Conservation (phyloP, 805 yeast species). For the Hanseniaspora jakobsenii region DNA sequence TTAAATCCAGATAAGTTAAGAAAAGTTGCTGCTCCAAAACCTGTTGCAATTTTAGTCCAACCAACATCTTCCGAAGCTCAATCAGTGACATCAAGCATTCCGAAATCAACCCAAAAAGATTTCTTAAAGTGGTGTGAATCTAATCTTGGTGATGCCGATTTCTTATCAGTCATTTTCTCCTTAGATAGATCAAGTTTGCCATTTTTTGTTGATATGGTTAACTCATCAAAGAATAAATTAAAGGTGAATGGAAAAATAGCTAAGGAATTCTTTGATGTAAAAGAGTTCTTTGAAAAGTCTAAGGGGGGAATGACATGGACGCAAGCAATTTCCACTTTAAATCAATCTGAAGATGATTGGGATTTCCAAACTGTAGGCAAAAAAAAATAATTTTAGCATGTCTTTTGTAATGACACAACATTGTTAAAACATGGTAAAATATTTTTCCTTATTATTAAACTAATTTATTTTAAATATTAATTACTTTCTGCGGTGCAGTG, state of each 20-base stretch:
- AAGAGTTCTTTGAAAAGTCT: conserved; percentile 54
- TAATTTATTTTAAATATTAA: no score
- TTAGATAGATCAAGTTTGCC: conserved; percentile 2
- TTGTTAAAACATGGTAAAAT: no score
- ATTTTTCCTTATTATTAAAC: no score
- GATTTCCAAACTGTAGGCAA: conserved; percentile 56
- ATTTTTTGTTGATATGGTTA: conserved; percentile 13
- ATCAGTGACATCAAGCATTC: no score
- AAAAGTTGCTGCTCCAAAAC: conserved; percentile 22
- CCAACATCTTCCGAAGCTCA: no score
- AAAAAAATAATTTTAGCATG: conserved; percentile 37
- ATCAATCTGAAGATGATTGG: conserved; percentile 38
- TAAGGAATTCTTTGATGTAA: conserved; percentile 69
- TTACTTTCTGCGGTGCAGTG: no score
- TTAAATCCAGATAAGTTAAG: conserved; percentile 29
- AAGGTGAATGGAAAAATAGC: conserved; percentile 59
- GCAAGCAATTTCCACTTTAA: conserved; percentile 44
- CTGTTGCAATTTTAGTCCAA: background rate
- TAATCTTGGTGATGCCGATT: conserved; percentile 10
- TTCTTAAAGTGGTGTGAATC: conserved; percentile 7
- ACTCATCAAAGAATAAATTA: conserved; percentile 13
- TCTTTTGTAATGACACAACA: no score
- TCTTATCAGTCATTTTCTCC: conserved; percentile 7
- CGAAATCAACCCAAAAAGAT: conserved; percentile 12
- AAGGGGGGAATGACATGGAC: conserved; percentile 55